Base-by-base conservation (phyloP, 305 asterid genomes). In the Nicotiana rustica region DNA sequence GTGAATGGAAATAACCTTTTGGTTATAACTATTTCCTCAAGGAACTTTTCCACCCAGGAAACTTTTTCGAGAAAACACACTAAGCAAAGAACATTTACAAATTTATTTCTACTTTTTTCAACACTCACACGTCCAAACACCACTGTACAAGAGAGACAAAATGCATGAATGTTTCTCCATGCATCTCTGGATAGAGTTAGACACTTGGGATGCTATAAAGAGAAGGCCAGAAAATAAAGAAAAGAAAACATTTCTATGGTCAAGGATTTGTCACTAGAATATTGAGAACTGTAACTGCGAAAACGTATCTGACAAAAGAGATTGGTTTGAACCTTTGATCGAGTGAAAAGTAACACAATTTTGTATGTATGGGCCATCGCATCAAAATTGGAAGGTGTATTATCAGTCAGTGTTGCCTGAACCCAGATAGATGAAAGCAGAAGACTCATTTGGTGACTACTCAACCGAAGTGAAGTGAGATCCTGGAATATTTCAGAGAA, bases 351-450 rank as follows among this genome's bases (percentile, higher is more conserved):
- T 66, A 89, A 82, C 68, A 86, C 88, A 81, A 89, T 78, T 29
- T 87, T 77, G 85, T 77, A 89, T 8, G 91, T 89, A 82, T 86
- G 92, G 49, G 91, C 90, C 90, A 89, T 83, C 62, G 91, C 91
- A 79, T 86, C 89, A 75, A 88, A 89, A 82, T 89, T 88, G 80
- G 85, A 87, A 21, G 92, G 91, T 36, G 88, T 44, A 84, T 89
- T 89, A 55, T 83, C 92, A 18, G 82, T 76, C 70, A 80, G 84
- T 64, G 87, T 76, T 80, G 92, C 91, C 86, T 89, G 91, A 79
- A 86, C 86, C 92, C 92, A 89, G 84, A 88, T 84, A 81, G 91
- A 86, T 67, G 92, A 89, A 68, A 89, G 91, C 81, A 89, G 91
- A 82, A 89, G 90, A 79, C 85, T 86, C 44, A 88, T 85, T 89